These are phyloP conservation scores for Leccinum truebloodii DNA, from an alignment of 768 basidiomycete species.

Conservation along the genomic window DNA sequence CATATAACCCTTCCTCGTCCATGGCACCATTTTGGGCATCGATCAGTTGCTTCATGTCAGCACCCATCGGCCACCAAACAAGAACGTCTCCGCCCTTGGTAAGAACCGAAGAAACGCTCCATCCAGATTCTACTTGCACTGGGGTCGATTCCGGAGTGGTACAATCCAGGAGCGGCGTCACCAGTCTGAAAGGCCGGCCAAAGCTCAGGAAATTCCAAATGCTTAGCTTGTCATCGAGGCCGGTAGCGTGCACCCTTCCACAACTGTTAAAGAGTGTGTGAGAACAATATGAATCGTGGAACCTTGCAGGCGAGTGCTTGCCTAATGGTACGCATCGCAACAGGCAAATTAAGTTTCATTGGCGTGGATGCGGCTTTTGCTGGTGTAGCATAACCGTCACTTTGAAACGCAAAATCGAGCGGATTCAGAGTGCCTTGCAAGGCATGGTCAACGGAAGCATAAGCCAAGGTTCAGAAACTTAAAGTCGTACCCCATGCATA, in stretches of 20 bases:
- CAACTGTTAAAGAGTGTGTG: slow-evolving; percentile 49
- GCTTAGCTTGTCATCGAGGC: slow-evolving; percentile 55
- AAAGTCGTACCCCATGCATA: slow-evolving; percentile 74
- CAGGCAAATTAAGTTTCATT: slow-evolving; percentile 57
- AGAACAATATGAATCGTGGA: slow-evolving; percentile 1
- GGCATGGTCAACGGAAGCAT: slow-evolving; percentile 8
- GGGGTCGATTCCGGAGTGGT: slow-evolving; percentile 49
- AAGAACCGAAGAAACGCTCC: slow-evolving; percentile 76
- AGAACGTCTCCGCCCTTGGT: slow-evolving; percentile 70
- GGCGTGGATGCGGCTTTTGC: slow-evolving; percentile 54
- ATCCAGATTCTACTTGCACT: slow-evolving; percentile 75
- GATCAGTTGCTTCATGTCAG: slow-evolving; percentile 40
- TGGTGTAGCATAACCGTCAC: slow-evolving; percentile 58
- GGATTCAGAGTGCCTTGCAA: slow-evolving; percentile 62
- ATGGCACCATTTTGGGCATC: slow-evolving; percentile 43
- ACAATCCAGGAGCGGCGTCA: slow-evolving; percentile 38
- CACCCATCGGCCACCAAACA: slow-evolving; percentile 71
- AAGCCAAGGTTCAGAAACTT: neutral
- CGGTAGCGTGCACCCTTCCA: slow-evolving; percentile 71
- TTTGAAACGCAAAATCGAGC: slow-evolving; percentile 36
- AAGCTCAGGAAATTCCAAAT: slow-evolving; percentile 80
- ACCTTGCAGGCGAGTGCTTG: slow-evolving; percentile 23
- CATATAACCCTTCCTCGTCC: slow-evolving; percentile 41
- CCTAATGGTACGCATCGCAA: slow-evolving; percentile 66
- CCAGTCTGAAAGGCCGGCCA: slow-evolving; percentile 73